Conservation (phyloP, 2,329 filamentous ascomycete genomes). For the Colletotrichum shisoi region DNA sequence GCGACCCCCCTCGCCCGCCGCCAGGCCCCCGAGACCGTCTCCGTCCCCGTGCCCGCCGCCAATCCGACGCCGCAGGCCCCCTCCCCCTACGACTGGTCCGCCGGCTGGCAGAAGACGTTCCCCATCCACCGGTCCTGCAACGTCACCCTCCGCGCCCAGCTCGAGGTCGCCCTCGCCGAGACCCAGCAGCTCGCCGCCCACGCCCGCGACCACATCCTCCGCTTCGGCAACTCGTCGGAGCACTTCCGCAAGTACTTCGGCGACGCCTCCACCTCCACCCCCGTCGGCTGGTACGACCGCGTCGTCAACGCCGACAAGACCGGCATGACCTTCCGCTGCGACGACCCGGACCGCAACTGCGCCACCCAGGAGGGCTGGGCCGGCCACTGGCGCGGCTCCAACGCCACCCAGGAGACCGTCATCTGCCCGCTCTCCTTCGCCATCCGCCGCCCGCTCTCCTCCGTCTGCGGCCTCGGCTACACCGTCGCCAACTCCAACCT, state of each 20-base stretch:
- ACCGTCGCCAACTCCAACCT: constrained; percentile 63
- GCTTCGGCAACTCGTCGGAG: constrained; percentile 63
- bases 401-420: constrained; percentile 72
- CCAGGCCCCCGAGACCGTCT: constrained; percentile 40
- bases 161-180: constrained; percentile 66
- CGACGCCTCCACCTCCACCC: constrained; percentile 62
- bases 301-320: constrained; percentile 66
- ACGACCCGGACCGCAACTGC: constrained; percentile 73
- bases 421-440: constrained; percentile 71
- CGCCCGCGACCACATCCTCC: constrained; percentile 68
- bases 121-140: constrained; percentile 73
- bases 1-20: constrained; percentile 45
- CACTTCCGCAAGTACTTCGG: constrained; percentile 74
- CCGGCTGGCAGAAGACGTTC: constrained; percentile 48
- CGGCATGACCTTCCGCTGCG: constrained; percentile 70
- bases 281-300: constrained; percentile 69
- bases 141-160: constrained; percentile 63
- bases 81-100: constrained; percentile 48
- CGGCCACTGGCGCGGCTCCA: constrained; percentile 72
- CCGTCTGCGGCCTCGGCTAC: constrained; percentile 70
- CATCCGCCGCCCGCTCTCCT: constrained; percentile 63
- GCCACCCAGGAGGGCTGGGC: constrained; percentile 62
- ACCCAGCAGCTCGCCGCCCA: constrained; percentile 65
- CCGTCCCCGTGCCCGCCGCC: constrained; percentile 12
- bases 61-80: constrained; percentile 39